Percentiles rank a stretch among this genome's conserved stretches.
These are phyloP conservation scores for Xanthoparmelia taractica DNA, from an alignment of 495 filamentous ascomycete genomes.

Conservation along the genomic window DNA sequence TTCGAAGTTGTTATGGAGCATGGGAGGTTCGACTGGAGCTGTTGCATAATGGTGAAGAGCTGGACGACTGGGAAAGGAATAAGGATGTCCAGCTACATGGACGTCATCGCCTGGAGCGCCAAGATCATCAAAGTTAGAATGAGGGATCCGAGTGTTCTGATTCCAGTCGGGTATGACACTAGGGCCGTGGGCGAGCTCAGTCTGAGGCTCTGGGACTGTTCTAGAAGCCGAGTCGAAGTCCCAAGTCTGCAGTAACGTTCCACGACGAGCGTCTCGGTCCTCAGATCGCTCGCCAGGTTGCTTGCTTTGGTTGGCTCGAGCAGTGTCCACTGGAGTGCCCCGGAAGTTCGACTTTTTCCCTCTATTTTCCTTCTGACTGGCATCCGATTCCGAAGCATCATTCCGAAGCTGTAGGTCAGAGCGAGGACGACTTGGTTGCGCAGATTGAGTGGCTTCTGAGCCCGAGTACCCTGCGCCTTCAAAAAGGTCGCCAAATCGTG, in stretches of 20 bases:
- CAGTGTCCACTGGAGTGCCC: conserved; percentile 39
- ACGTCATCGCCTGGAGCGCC: conserved; percentile 14
- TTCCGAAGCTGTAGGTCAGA: conserved; percentile 45
- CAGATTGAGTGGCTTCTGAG: conserved; percentile 23
- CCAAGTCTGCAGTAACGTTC: conserved; percentile 1
- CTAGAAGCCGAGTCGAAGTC: background rate
- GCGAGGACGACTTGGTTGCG: conserved; percentile 29
- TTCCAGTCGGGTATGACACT: background rate
- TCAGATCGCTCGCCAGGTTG: background rate
- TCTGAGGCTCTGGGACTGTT: conserved; percentile 1
- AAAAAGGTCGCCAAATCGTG: conserved; percentile 43
- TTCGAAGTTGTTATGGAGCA: background rate
- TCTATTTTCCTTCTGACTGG: conserved; percentile 24
- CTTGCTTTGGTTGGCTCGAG: conserved; percentile 1
- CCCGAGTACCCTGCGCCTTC: conserved; percentile 20
- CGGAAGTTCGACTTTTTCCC: conserved; percentile 36
- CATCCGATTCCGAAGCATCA: conserved; percentile 42
- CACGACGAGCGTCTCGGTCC: conserved; percentile 2
- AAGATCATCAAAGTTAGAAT: conserved; percentile 34
- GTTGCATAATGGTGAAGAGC: conserved; percentile 5
- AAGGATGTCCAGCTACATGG: conserved; percentile 1
- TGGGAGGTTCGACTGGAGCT: conserved; percentile 3
- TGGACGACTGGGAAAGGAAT: conserved; percentile 4
- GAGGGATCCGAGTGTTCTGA: conserved; percentile 20
- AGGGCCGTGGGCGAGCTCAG: background rate